Percentiles rank a stretch among this genome's conserved stretches.
phyloP scores from a whole-genome alignment of 345 rosid species.

The Geranium rotundifolium region DNA sequence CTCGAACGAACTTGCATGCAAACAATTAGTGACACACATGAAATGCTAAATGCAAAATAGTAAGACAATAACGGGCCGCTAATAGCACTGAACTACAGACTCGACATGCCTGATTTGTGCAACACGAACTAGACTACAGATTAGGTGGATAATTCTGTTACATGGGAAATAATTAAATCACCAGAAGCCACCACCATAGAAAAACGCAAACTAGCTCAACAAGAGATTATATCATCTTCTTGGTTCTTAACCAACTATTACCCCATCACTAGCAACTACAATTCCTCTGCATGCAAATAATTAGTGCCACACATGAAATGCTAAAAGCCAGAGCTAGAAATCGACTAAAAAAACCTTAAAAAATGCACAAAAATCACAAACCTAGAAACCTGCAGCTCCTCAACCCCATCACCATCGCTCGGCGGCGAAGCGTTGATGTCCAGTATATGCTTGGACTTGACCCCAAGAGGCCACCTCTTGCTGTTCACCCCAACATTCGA shows the following conservation, averaged over 20 bases:
- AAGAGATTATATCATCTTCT: not conserved
- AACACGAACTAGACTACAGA: not conserved
- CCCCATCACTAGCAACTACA: not conserved
- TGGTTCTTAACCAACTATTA: not conserved
- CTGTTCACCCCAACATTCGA: slow-evolving; percentile 44
- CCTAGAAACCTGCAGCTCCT: slow-evolving; percentile 42
- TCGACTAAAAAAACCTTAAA: not conserved
- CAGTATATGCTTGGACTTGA: slow-evolving; percentile 52
- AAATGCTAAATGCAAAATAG: not conserved
- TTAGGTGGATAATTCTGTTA: too few species aligned
- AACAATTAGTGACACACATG: too few species aligned
- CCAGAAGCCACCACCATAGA: not conserved
- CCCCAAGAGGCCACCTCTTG: slow-evolving; percentile 77
- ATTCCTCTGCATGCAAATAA: not conserved
- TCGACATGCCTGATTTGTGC: not conserved
- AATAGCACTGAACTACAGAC: not conserved
- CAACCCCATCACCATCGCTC: slow-evolving; percentile 39
- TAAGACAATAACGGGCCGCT: not conserved
- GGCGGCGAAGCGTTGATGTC: slow-evolving; percentile 95
- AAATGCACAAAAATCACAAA: slow-evolving; percentile 11
- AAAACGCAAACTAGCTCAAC: too few species aligned
- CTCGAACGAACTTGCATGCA: too few species aligned
- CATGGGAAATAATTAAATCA: too few species aligned
- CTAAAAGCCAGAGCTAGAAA: not conserved
- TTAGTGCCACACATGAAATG: not conserved